Percentiles rank a stretch among this genome's conserved stretches.
These are phyloP conservation scores for Paramecium caudatum DNA, from an alignment of 73 alveolate species.

Conservation along the genomic window DNA sequence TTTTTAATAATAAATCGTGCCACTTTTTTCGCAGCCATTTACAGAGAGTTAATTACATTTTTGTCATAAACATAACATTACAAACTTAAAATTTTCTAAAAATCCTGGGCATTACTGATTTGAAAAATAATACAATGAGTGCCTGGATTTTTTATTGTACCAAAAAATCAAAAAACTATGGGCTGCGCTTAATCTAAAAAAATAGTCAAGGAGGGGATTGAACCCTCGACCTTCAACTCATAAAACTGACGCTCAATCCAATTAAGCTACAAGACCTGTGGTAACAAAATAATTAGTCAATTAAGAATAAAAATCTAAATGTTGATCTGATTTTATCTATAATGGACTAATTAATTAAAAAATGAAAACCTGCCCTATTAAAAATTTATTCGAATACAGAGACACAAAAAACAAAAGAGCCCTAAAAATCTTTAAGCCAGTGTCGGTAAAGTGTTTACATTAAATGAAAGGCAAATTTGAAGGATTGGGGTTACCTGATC, in stretches of 20 bases:
- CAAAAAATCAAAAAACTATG: background rate
- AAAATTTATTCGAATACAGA: background rate
- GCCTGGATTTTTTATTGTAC: background rate
- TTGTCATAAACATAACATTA: no score
- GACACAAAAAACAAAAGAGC: background rate
- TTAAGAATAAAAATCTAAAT: background rate
- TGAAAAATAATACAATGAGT: background rate
- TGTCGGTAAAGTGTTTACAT: background rate
- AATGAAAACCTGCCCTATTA: background rate
- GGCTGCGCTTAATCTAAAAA: background rate
- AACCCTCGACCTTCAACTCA: background rate
- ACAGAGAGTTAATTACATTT: no score
- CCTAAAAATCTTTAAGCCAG: background rate
- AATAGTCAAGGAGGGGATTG: background rate
- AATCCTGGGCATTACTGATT: background rate
- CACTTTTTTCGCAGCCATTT: no score
- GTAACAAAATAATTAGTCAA: background rate
- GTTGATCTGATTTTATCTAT: background rate
- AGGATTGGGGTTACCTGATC: slow-evolving; percentile 22
- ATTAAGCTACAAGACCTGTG: background rate
- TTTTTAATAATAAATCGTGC: no score
- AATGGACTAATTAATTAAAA: background rate
- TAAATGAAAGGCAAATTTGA: background rate
- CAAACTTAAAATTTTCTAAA: background rate
- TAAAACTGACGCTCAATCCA: background rate